Conservation (phyloP, 345 rosid species). For the Orychophragmus violaceus region DNA sequence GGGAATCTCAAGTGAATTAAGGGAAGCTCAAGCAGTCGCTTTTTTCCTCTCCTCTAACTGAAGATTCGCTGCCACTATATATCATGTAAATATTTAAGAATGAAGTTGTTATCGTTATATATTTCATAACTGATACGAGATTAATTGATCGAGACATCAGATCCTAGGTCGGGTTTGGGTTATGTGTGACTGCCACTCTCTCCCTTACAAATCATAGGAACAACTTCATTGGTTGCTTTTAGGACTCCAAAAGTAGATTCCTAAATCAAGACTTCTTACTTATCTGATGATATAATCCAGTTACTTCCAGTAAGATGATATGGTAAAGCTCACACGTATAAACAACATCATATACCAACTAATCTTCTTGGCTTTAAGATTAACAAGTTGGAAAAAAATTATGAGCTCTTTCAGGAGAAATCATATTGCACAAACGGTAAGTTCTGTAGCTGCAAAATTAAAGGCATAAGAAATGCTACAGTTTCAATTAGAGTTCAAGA, state of each 20-base stretch:
- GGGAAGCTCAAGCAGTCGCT: constrained; percentile 49
- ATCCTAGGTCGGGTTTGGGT: no score
- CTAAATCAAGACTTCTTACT: constrained; percentile 35
- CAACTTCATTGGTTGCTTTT: constrained; percentile 54
- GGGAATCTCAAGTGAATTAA: constrained; percentile 56
- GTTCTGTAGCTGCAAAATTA: constrained; percentile 38
- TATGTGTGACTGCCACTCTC: constrained; percentile 40
- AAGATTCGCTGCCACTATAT: constrained; percentile 24
- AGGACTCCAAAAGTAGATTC: constrained; percentile 37
- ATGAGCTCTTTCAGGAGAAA: constrained; percentile 36
- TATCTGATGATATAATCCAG: constrained; percentile 40
- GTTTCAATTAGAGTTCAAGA: constrained; percentile 60
- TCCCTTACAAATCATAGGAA: constrained; percentile 49
- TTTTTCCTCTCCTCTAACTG: constrained; percentile 39
- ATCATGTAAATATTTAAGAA: constrained; percentile 14
- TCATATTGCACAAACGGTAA: constrained; percentile 17
- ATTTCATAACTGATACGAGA: no score
- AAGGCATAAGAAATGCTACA: constrained; percentile 42
- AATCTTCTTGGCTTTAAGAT: constrained; percentile 42
- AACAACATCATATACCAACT: constrained; percentile 25
- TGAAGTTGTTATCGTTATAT: constrained; percentile 25
- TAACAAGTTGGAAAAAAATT: constrained; percentile 36
- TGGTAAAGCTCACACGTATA: constrained; percentile 16
- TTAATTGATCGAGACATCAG: no score
- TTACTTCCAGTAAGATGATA: constrained; percentile 65